Evolutionary conservation across 768 basidiomycete species (phyloP).

Genomic region (Leccinum rimulosum): DNA sequence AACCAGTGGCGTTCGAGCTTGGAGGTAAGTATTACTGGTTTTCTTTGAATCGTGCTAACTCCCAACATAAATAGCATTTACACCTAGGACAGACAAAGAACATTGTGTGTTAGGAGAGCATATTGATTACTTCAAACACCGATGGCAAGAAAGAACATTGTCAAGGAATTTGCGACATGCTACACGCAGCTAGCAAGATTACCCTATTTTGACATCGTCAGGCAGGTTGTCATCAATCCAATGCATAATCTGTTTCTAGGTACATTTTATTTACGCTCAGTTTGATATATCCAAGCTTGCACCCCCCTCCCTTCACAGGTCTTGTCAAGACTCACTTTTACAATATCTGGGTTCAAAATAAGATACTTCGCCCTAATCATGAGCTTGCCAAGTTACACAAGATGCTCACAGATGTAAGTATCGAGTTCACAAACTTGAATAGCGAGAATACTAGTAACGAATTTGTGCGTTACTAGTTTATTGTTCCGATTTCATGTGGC

Average conservation of each 20-base stretch:
- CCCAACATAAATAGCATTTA: no score
- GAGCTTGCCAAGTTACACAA: background rate
- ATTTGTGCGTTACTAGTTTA: background rate
- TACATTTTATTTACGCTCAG: no score
- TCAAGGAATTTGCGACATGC: background rate
- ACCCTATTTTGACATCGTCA: background rate
- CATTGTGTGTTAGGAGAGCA: background rate
- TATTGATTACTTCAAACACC: background rate
- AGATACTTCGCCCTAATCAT: slow-evolving; percentile 12
- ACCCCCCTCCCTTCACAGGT: no score
- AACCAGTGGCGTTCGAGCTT: background rate
- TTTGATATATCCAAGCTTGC: no score
- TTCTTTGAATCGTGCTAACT: no score
- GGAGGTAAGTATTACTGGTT: no score
- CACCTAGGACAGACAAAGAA: background rate
- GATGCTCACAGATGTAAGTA: background rate
- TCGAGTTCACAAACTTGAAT: background rate
- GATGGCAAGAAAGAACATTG: background rate
- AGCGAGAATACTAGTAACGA: no score
- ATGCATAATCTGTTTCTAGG: background rate
- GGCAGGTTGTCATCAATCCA: background rate
- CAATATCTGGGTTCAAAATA: slow-evolving; percentile 26
- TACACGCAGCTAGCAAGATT: background rate
- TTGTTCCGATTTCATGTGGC: background rate
- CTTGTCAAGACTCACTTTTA: slow-evolving; percentile 19